Evolutionary conservation across 768 basidiomycete species (phyloP).

Genomic region (Sarcodon aspratus): DNA sequence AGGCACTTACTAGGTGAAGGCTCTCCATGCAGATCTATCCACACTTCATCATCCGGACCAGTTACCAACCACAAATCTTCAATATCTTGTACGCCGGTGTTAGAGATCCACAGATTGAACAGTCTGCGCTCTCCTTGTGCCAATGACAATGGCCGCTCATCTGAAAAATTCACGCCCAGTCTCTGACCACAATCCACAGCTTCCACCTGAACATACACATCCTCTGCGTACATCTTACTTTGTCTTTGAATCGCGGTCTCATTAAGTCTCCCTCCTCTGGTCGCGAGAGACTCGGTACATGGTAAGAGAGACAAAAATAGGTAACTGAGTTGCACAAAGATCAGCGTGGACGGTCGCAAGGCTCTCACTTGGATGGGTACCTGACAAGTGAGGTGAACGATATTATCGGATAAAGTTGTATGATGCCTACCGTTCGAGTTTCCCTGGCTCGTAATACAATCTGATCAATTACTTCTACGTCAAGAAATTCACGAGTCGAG

Average conservation of each 20-base stretch:
- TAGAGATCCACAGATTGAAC: constrained; percentile 48
- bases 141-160: constrained; percentile 39
- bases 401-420: background rate
- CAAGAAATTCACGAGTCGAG: constrained; percentile 28
- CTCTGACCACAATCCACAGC: constrained; percentile 59
- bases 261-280: constrained; percentile 67
- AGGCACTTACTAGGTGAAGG: too few relatives aligned
- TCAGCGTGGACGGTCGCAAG: constrained; percentile 37
- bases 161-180: constrained; percentile 44
- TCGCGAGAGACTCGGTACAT: constrained; percentile 49
- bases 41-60: constrained; percentile 52
- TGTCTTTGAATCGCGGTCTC: constrained; percentile 63
- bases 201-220: constrained; percentile 45
- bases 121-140: constrained; percentile 58
- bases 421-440: constrained; percentile 42
- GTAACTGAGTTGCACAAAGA: constrained; percentile 47
- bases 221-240: constrained; percentile 58
- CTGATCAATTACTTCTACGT: constrained; percentile 51
- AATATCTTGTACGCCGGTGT: constrained; percentile 50
- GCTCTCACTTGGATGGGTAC: constrained; percentile 55
- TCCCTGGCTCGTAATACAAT: constrained; percentile 54
- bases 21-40: constrained; percentile 24
- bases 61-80: constrained; percentile 62
- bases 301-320: constrained; percentile 69
- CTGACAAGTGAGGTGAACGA: constrained; percentile 18